Conservation (phyloP, 352 stramenopile genomes). For the Hyaloperonospora brassicae region DNA sequence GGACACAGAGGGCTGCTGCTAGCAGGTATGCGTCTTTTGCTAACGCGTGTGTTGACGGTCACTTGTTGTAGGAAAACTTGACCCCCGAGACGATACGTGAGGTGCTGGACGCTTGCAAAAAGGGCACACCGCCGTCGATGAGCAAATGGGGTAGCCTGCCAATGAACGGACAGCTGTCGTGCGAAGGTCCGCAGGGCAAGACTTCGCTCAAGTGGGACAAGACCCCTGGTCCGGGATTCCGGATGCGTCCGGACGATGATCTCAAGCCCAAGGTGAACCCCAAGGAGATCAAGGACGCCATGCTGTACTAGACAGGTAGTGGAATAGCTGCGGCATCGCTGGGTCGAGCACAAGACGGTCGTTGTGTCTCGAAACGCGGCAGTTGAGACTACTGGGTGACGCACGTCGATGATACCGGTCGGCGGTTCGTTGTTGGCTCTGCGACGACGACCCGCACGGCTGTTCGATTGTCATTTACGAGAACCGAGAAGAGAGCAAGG, state of each 20-base stretch:
- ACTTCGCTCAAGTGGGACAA: constrained; percentile 88
- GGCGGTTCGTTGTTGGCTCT: no score
- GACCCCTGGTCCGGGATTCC: constrained; percentile 75
- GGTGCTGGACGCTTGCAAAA: constrained; percentile 95
- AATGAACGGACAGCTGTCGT: constrained; percentile 99
- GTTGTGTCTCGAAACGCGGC: no score
- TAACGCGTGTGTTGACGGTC: background rate
- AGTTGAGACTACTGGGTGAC: no score
- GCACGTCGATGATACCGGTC: no score
- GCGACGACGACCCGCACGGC: no score
- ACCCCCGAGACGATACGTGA: constrained; percentile 95
- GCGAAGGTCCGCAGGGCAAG: constrained; percentile 96
- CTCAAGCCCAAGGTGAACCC: constrained; percentile 93
- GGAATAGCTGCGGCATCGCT: no score
- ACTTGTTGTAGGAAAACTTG: constrained; percentile 90
- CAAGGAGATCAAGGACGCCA: constrained; percentile 86
- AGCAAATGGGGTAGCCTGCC: constrained; percentile 97
- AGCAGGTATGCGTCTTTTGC: background rate
- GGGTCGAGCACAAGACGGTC: no score
- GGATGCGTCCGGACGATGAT: constrained; percentile 86
- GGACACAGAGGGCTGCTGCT: background rate
- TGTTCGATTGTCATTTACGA: no score
- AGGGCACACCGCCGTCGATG: constrained; percentile 88
- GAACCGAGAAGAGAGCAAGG: no score
- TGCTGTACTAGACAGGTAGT: constrained; percentile 64